These are phyloP conservation scores for Cladosporium colombiae DNA, from an alignment of 2,329 filamentous ascomycete genomes.

Conservation along the genomic window DNA sequence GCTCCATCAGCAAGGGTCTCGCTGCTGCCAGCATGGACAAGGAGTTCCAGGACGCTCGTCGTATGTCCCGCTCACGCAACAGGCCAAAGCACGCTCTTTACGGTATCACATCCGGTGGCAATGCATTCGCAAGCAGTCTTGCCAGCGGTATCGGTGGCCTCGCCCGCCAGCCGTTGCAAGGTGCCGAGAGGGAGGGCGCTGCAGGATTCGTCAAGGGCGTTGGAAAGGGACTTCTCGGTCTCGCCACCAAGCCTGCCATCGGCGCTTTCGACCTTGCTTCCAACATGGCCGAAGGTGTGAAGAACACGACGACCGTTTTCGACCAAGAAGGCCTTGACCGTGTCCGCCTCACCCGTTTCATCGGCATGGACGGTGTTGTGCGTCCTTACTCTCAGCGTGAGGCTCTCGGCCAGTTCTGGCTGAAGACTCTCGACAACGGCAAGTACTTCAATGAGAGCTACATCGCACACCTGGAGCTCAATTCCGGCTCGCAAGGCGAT, in stretches of 20 bases:
- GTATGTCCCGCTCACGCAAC: slow-evolving; percentile 90
- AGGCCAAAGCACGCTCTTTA: slow-evolving; percentile 96
- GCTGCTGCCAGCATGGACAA: slow-evolving; percentile 96
- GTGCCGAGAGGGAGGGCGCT: slow-evolving; percentile 91
- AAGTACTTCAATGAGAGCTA: slow-evolving; percentile 98
- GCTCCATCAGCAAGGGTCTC: slow-evolving; percentile 93
- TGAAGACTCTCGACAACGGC: slow-evolving; percentile 96
- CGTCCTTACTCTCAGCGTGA: slow-evolving; percentile 93
- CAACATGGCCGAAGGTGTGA: slow-evolving; percentile 94
- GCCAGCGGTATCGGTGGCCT: slow-evolving; percentile 92
- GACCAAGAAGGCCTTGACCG: slow-evolving; percentile 92
- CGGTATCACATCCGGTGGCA: slow-evolving; percentile 91
- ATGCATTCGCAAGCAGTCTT: slow-evolving; percentile 88
- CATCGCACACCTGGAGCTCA: slow-evolving; percentile 89
- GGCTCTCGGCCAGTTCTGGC: slow-evolving; percentile 95
- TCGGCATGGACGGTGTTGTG: slow-evolving; percentile 89
- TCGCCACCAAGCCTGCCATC: slow-evolving; percentile 96
- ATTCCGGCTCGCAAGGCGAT: slow-evolving; percentile 67
- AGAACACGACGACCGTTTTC: slow-evolving; percentile 98
- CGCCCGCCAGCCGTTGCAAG: slow-evolving; percentile 89
- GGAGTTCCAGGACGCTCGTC: slow-evolving; percentile 93
- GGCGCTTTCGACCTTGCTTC: slow-evolving; percentile 96
- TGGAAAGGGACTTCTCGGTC: slow-evolving; percentile 87
- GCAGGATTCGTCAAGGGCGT: slow-evolving; percentile 97
- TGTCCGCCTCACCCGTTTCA: slow-evolving; percentile 88